Evolutionary conservation across 2,329 filamentous ascomycete species (phyloP), one percentile per base, ranked within the genome.

Genomic region (Fusarium clavum): DNA sequence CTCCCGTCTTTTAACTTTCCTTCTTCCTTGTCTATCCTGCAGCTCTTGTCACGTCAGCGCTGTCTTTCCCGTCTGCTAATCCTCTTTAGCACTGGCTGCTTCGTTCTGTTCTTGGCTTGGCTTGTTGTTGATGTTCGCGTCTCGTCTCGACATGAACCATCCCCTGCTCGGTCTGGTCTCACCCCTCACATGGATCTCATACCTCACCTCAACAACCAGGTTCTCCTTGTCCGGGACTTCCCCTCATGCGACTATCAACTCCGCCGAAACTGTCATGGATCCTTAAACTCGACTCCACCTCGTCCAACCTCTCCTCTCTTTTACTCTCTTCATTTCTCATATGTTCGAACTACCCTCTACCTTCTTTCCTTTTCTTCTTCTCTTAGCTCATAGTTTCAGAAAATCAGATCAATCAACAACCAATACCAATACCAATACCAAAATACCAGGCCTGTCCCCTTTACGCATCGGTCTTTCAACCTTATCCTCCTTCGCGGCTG

Each of bases 231-330:
- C 56, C 57, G 48, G 58, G 56, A 70, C 54, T 73, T 67, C 54
- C 61, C 68, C 69, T 72, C 70, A 64, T 65, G 54, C 67, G 56
- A 71, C 60, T 57, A 64, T 59, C 58, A 64, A 64, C 67, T 65
- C 64, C 67, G 63, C 57, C 69, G 60, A 66, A 69, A 70, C 53
- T 67, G 69, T 58, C 62, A 70, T 64, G 67, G 64, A 73, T 73
- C 73, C 74, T 72, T 75, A 73, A 75, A 75, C 69, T 67, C 64
- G 67, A 61, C 73, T 72, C 73, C 71, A 73, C 73, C 73, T 67
- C 66, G 38, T 75, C 73, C 71, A 74, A 70, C 73, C 69, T 72
- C 65, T 57, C 45, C 64, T 51, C 51, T 62, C 56, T 58, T 44
- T 30, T 46, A 61, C 63, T 65, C 61, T 65, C 46, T 48, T 64